Evolutionary conservation across 2,329 filamentous ascomycete species (phyloP), one percentile per base, ranked within the genome.

Genomic region (Cordyceps javanica): DNA sequence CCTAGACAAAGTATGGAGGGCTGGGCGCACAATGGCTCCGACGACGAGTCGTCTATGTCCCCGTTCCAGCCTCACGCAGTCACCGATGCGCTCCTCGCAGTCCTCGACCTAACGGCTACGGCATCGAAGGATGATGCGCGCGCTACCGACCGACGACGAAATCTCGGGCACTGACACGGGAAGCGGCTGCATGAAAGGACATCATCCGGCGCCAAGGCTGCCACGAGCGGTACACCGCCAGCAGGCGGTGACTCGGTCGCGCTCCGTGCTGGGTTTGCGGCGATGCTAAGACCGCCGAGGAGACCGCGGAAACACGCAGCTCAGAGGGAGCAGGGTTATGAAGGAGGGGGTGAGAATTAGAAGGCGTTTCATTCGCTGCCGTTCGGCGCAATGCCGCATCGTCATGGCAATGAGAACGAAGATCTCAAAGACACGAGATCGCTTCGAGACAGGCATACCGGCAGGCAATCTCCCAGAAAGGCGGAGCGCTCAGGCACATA

Each of bases 21-120:
- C 6, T 41, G 28, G 19, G n/a, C 28, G 41, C 51, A 28, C 26
- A 14, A 55, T n/a, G 48, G 52, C 53, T 55, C 53, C 41, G 53
- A 55, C 41, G 42, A 55, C 52, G 52, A 55, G 30, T 23, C 32
- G 28, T 48, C 53, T 2, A 45, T 48, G 10, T 32, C 42, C 19
- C 19, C 19, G 9, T 38, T 55, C 14, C 52, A 28, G 30, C 52
- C 46, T 32, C 26, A 55, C 25, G 42, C 42, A 1, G 23, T 48
- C 32, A 55, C 23, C 30, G 53, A 38, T 16, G 25, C 23, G n/a
- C 13, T 55, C 14, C 52, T 55, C 21, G 32, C 52, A 9, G 32
- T 26, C 2, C 52, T 55, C 13, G 41, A 46, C 41, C 42, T 42
- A 11, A 46, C 30, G 10, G 25, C 21, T 14, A 55, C 41, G n/a